Base-by-base conservation (phyloP, 2,329 filamentous ascomycete species). In the Clonostachys solani region DNA sequence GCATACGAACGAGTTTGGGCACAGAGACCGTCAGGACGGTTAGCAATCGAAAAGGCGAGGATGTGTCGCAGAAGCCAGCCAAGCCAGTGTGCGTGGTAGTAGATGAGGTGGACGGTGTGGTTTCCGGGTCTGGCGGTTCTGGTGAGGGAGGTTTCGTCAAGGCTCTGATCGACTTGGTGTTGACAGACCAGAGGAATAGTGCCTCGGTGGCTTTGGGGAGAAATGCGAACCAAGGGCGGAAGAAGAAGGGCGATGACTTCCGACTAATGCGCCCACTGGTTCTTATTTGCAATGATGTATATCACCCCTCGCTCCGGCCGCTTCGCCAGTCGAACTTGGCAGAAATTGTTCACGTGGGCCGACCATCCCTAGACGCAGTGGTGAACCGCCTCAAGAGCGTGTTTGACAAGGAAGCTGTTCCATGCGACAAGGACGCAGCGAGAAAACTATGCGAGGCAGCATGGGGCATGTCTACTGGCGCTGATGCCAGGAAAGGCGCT, bases 251-350 rank as follows among this genome's bases (percentile, higher is more conserved):
- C 1, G 92, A 97, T 58, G 86, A 85, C 49, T 99, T 99, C 61
- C 81, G 87, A 40, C 78, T 96, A 51, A 80, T 95, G 68, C 80
- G 94, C 42, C 94, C 94, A 0, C 74, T 99, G 33, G 90, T 99
- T 44, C 75, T 99, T 43, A 94, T 99, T 56, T 99, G 94, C 72
- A 99, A 99, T 58, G 95, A 99, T 63, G 83, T 97, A 1, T 99
- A 99, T 60, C 91, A 96, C 56, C 85, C 92, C 5, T 89, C 92
- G 17, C 76, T 99, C 38, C 81, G 91, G 29, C 91, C 89, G 0
- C 74, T 99, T 8, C 83, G 94, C n/a, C 87, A 92, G 53, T 92
- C 90, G 0, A 83, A 75, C 6, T 70, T 94, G 44, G 94, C 92
- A 0, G 94, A 99, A 63, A 84, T 97, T 37, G 85, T 99, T 18